phyloP scores from a whole-genome alignment of 306 rosid genomes.

The Alnus rubra region DNA sequence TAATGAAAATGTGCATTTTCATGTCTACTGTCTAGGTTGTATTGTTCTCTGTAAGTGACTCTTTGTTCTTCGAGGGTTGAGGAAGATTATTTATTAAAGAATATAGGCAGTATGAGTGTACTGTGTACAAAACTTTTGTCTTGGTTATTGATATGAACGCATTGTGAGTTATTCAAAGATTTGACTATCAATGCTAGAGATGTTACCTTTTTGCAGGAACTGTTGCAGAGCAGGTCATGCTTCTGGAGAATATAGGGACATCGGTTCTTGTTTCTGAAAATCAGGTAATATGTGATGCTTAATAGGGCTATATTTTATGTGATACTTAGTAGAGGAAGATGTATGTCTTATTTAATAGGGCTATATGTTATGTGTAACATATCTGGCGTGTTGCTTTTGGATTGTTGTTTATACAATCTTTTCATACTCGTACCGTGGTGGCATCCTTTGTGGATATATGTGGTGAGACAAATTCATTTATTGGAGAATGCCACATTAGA shows the following conservation, averaged over 20 bases:
- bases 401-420: background rate
- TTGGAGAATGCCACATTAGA: no score
- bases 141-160: background rate
- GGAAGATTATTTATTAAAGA: background rate
- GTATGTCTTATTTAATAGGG: background rate
- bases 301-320: no score
- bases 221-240: conserved; percentile 93
- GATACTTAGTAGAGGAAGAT: background rate
- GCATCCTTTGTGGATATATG: background rate
- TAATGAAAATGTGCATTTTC: conserved; percentile 20
- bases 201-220: conserved; percentile 55
- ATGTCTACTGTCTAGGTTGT: background rate
- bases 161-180: background rate
- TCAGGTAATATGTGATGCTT: conserved; percentile 53
- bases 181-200: conserved; percentile 3
- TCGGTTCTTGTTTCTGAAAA: conserved; percentile 91
- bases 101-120: background rate
- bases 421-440: background rate
- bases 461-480: no score
- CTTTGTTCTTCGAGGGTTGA: background rate
- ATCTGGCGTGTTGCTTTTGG: background rate
- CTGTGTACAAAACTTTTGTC: background rate
- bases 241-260: conserved; percentile 93
- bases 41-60: background rate
- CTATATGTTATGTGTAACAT: background rate